A percentile compares a stretch with the other conserved stretches of the same genome.
These are phyloP conservation scores for Chlorella vulgaris DNA, from an alignment of 139 green algal species.

Conservation along the genomic window DNA sequence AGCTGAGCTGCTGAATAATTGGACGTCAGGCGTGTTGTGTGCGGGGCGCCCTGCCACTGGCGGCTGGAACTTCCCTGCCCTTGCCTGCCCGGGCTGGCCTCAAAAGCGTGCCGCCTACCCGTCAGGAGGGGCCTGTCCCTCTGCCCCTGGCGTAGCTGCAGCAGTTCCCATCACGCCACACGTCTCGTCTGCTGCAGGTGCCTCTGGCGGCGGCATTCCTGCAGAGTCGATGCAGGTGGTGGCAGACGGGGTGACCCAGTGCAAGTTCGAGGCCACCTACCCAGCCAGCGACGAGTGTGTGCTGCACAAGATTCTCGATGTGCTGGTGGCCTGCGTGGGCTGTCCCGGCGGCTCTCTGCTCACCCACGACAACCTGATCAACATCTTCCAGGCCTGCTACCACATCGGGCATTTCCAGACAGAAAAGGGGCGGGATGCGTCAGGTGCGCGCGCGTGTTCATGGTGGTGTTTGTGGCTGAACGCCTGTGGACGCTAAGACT, in stretches of 20 bases:
- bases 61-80: too few relatives aligned
- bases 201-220: slow-evolving; percentile 33
- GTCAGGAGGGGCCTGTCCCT: too few relatives aligned
- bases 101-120: too few relatives aligned
- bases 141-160: background rate
- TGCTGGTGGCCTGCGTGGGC: slow-evolving; percentile 69
- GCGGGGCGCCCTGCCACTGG: too few relatives aligned
- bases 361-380: slow-evolving; percentile 74
- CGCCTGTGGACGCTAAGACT: too few relatives aligned
- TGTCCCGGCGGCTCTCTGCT: slow-evolving; percentile 58
- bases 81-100: too few relatives aligned
- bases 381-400: slow-evolving; percentile 80
- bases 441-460: slow-evolving; percentile 20
- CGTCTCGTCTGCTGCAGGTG: slow-evolving; percentile 40
- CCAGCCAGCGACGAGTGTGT: slow-evolving; percentile 93
- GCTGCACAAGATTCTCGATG: slow-evolving; percentile 93
- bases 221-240: slow-evolving; percentile 81
- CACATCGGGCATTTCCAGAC: slow-evolving; percentile 79
- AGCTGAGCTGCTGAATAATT: too few relatives aligned
- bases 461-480: too few relatives aligned
- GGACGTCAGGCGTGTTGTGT: too few relatives aligned
- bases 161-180: background rate
- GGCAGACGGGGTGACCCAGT: slow-evolving; percentile 88
- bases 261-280: slow-evolving; percentile 94
- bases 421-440: slow-evolving; percentile 53